Evolutionary conservation across 305 asterid species (phyloP), one percentile per base, ranked within the genome.

Genomic region (Stenogyne calaminthoides): DNA sequence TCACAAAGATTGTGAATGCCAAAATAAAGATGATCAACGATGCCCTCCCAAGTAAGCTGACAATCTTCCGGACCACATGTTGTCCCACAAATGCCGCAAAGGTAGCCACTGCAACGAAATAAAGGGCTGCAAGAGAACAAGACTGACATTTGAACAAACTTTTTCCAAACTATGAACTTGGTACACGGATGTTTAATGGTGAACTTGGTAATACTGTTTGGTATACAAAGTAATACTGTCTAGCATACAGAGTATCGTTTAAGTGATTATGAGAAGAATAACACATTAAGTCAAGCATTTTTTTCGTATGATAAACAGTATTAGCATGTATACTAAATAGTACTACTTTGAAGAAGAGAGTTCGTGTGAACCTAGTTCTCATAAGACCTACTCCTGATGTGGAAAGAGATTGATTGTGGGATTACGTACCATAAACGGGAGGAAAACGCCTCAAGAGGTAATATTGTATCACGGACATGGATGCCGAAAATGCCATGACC

Each of bases 381-480:
- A 32, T 32, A 32, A 32, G 36, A 32, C 36, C 7, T 32, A 32
- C 6, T 8, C 52, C 68, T 27, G 2, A 27, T 27, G 34, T 7
- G 22, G 64, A 59, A 27, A 40, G 71, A 34, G 18, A 40, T 16
- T 49, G 54, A 8, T 49, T 39, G 72, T 6, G 3, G 55, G 42
- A 59, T 29, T 37, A 47, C 80, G 47, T 80, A 88, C 96, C 93
- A 58, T 87, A 88, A 64, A 84, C 69, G 11, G 89, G 81, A 12
- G 95, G 96, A 51, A 90, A 90, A 39, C 95, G 95, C 56, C 67
- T 79, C 75, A 90, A 66, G 64, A 88, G 87, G 87, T 88, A 83
- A 59, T 90, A 90, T 66, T 90, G 90, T 59, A 90, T 80, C 42
- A 88, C 86, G 4, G 96, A 88, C 96, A 90, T 90, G 76, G 96